Evolutionary conservation across 1,284 basidiomycete species (phyloP).

Genomic region (Retiboletus flavoniger): DNA sequence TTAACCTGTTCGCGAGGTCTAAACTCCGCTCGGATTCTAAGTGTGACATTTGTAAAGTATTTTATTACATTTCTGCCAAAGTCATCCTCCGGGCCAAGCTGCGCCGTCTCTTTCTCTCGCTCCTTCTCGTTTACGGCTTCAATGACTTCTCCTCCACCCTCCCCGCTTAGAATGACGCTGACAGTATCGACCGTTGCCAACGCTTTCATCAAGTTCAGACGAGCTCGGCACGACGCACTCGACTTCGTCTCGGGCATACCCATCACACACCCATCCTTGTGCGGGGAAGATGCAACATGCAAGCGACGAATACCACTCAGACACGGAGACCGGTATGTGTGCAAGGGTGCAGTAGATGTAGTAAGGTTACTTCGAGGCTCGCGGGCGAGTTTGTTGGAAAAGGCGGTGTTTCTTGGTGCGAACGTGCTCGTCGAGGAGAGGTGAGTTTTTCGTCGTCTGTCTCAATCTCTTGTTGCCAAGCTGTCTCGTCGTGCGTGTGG

Average conservation of each 20-base stretch:
- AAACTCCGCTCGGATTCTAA: constrained; percentile 30
- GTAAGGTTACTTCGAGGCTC: constrained; percentile 54
- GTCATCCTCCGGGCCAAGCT: constrained; percentile 7
- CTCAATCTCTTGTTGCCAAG: background rate
- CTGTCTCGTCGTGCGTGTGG: background rate
- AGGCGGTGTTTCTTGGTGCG: constrained; percentile 51
- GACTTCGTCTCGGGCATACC: constrained; percentile 53
- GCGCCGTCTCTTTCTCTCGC: background rate
- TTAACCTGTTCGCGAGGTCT: constrained; percentile 1
- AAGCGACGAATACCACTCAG: constrained; percentile 43
- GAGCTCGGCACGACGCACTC: constrained; percentile 36
- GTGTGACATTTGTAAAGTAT: constrained; percentile 14
- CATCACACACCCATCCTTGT: constrained; percentile 48
- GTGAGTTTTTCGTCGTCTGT: constrained; percentile 41
- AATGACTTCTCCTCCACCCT: constrained; percentile 26
- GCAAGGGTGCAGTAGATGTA: constrained; percentile 63
- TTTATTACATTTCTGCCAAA: background rate
- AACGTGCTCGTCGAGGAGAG: constrained; percentile 67
- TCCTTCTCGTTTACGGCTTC: background rate
- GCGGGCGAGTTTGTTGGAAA: constrained; percentile 51
- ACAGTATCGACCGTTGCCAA: constrained; percentile 46
- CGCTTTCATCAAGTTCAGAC: constrained; percentile 51
- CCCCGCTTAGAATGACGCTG: constrained; percentile 31
- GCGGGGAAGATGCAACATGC: constrained; percentile 37
- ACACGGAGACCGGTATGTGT: constrained; percentile 54